phyloP scores from a whole-genome alignment of 768 basidiomycete species.

The Rhodotorula diobovata region DNA sequence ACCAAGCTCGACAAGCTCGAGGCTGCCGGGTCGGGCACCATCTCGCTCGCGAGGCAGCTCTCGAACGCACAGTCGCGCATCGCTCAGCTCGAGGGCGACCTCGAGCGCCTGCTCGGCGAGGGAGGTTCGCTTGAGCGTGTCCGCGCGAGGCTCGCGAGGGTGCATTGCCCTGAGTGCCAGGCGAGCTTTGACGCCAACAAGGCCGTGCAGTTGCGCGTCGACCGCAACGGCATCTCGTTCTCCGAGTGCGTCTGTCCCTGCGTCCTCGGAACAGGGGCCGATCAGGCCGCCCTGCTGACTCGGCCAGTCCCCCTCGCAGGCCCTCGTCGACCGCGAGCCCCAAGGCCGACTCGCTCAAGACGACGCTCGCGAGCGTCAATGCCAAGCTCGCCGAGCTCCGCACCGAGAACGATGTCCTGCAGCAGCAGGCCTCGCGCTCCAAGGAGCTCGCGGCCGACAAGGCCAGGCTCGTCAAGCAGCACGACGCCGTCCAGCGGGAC shows the following conservation, averaged over 20 bases:
- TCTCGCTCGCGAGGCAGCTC: slow-evolving; percentile 37
- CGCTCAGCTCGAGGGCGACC: slow-evolving; percentile 38
- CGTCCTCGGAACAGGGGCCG: too few relatives aligned
- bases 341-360: slow-evolving; percentile 27
- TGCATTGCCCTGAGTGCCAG: slow-evolving; percentile 40
- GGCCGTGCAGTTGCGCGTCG: slow-evolving; percentile 23
- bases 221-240: slow-evolving; percentile 14
- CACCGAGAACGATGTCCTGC: slow-evolving; percentile 67
- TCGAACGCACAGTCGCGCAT: slow-evolving; percentile 28
- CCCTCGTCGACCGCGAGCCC: neutral
- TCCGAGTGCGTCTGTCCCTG: slow-evolving; percentile 17
- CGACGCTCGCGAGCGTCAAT: slow-evolving; percentile 53
- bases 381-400: slow-evolving; percentile 52
- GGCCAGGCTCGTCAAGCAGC: slow-evolving; percentile 58
- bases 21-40: slow-evolving; percentile 53
- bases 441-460: slow-evolving; percentile 51
- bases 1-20: slow-evolving; percentile 81
- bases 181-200: slow-evolving; percentile 34
- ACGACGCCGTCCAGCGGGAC: slow-evolving; percentile 60
- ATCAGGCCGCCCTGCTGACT: too few relatives aligned
- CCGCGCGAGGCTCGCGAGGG: slow-evolving; percentile 19
- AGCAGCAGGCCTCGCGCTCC: slow-evolving; percentile 55
- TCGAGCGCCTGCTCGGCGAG: slow-evolving; percentile 28
- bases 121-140: slow-evolving; percentile 29
- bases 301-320: neutral